Percentiles rank a stretch among this genome's conserved stretches.
Conservation (phyloP, 306 rosid species). For the Ziziphus jujuba region DNA sequence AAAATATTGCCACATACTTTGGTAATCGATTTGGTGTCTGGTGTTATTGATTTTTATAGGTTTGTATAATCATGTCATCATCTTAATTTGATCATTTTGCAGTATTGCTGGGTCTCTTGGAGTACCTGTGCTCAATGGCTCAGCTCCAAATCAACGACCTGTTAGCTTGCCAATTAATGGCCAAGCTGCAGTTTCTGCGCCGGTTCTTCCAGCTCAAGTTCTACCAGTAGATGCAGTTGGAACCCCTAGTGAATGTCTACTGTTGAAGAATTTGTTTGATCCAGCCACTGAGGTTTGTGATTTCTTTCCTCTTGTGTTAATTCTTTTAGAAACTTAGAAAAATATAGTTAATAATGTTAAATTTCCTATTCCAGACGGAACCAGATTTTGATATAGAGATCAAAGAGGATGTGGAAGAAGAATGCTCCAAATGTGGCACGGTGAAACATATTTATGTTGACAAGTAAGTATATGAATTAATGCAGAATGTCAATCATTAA, state of each 20-base stretch:
- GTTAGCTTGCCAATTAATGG: slow-evolving; percentile 64
- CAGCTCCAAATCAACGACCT: slow-evolving; percentile 59
- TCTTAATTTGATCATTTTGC: slow-evolving; percentile 26
- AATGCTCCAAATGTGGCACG: slow-evolving; percentile 87
- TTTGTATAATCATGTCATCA: neutral
- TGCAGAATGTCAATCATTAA: neutral
- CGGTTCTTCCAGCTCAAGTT: slow-evolving; percentile 49
- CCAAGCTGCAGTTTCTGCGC: slow-evolving; percentile 45
- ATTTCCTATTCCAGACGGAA: slow-evolving; percentile 57
- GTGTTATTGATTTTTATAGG: neutral
- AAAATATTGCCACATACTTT: no score
- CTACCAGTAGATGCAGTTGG: slow-evolving; percentile 58
- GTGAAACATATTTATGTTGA: slow-evolving; percentile 95
- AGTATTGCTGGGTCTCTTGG: slow-evolving; percentile 73
- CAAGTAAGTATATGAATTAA: slow-evolving; percentile 57
- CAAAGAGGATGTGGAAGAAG: slow-evolving; percentile 94
- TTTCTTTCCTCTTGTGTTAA: neutral
- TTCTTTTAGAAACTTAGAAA: neutral
- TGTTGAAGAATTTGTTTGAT: slow-evolving; percentile 94
- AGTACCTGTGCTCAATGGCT: slow-evolving; percentile 65
- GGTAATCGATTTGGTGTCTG: no score
- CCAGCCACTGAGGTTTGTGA: slow-evolving; percentile 79
- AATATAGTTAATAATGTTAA: slow-evolving; percentile 12
- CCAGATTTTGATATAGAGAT: slow-evolving; percentile 90
- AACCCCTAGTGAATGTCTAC: slow-evolving; percentile 83